phyloP scores from a whole-genome alignment of 139 green algal genomes.

The Chlorella sp. region DNA sequence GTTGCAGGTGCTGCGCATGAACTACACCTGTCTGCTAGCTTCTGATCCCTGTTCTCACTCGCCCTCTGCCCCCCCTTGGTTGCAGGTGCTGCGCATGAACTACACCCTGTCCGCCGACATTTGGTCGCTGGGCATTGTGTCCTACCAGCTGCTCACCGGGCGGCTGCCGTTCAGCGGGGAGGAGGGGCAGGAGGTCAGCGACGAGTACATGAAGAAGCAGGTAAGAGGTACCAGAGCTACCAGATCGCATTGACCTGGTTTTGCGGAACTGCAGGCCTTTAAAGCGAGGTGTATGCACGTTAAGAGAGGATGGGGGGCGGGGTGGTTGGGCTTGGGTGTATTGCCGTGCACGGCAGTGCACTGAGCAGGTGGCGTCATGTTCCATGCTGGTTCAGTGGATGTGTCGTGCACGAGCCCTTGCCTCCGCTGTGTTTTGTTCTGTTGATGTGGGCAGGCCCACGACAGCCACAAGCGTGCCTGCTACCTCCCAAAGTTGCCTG shows the following conservation, averaged over 20 bases:
- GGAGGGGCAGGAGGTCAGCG: conserved; percentile 61
- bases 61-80: too few relatives aligned
- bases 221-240: background rate
- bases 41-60: conserved; percentile 74
- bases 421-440: too few relatives aligned
- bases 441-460: too few relatives aligned
- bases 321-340: background rate
- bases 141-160: conserved; percentile 91
- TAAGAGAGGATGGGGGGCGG: background rate
- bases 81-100: conserved; percentile 58
- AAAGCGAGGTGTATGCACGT: too few relatives aligned
- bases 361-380: background rate
- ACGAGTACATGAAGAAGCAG: conserved; percentile 60
- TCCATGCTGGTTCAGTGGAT: background rate
- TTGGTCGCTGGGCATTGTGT: conserved; percentile 92
- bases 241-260: too few relatives aligned
- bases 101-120: conserved; percentile 88
- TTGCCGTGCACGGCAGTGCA: background rate
- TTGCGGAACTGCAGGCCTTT: too few relatives aligned
- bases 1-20: conserved; percentile 57
- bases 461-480: too few relatives aligned
- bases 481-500: too few relatives aligned
- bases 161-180: conserved; percentile 73
- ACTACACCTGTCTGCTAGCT: conserved; percentile 80
- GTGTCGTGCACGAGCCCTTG: too few relatives aligned